Conservation (phyloP, 2,329 filamentous ascomycete genomes). For the Diaporthe destruens region DNA sequence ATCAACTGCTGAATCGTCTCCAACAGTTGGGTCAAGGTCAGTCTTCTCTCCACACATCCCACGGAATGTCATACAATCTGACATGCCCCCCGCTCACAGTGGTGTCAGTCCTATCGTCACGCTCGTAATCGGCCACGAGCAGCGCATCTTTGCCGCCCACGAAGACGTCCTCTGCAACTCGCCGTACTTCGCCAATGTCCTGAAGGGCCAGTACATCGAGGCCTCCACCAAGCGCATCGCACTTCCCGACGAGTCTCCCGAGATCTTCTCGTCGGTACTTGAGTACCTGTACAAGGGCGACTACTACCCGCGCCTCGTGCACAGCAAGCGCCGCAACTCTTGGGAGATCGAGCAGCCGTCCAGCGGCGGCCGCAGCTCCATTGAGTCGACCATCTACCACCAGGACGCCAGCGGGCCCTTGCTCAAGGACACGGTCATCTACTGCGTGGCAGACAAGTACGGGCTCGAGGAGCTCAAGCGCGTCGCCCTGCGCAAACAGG, state of each 20-base stretch:
- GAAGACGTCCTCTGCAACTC: conserved; percentile 85
- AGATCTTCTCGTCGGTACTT: conserved; percentile 90
- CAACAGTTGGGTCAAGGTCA: conserved; percentile 58
- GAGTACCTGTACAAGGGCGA: conserved; percentile 96
- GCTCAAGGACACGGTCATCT: conserved; percentile 90
- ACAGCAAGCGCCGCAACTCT: conserved; percentile 83
- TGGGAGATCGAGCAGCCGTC: conserved; percentile 82
- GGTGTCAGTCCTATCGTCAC: conserved; percentile 78
- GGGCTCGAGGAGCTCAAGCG: conserved; percentile 87
- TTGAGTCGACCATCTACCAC: conserved; percentile 75
- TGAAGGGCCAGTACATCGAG: conserved; percentile 73
- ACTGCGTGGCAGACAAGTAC: conserved; percentile 89
- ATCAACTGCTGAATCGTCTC: conserved; percentile 53
- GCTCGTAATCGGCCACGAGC: conserved; percentile 82
- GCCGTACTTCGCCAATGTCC: conserved; percentile 79
- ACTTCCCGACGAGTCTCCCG: conserved; percentile 87
- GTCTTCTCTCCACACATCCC: conserved; percentile 39
- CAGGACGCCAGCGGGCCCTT: conserved; percentile 70
- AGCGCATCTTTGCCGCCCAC: conserved; percentile 91
- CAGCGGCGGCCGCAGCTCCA: conserved; percentile 58
- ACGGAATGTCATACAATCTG: conserved; percentile 15
- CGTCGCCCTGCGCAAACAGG: conserved; percentile 88
- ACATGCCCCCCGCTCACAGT: conserved; percentile 51
- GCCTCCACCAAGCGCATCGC: conserved; percentile 77
- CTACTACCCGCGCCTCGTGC: conserved; percentile 86